Evolutionary conservation across 805 yeast genomes (phyloP).

Genomic region (Cyberlindnera lachancei): DNA sequence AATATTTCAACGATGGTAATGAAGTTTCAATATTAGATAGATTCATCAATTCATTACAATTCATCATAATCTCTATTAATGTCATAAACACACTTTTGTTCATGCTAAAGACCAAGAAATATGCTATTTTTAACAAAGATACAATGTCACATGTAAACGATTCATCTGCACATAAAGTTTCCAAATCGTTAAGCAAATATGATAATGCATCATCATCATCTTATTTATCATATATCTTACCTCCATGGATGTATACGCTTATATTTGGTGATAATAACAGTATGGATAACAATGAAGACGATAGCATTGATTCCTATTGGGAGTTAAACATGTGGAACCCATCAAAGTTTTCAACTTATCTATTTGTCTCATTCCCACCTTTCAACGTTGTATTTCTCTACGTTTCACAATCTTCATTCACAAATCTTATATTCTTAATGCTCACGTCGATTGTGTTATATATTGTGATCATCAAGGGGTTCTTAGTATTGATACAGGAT

Average conservation of each 20-base stretch:
- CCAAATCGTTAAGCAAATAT: not conserved
- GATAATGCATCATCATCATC: not conserved
- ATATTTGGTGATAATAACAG: too few species aligned
- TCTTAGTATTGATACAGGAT: slow-evolving; percentile 44
- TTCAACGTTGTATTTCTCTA: slow-evolving; percentile 38
- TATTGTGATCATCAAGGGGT: slow-evolving; percentile 34
- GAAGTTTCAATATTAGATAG: slow-evolving; percentile 4
- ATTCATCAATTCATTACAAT: slow-evolving; percentile 5
- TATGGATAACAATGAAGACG: too few species aligned
- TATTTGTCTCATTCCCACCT: slow-evolving; percentile 56
- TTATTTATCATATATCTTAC: not conserved
- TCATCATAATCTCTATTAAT: slow-evolving; percentile 14
- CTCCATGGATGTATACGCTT: slow-evolving; percentile 1
- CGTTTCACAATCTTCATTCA: slow-evolving; percentile 30
- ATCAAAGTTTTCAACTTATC: slow-evolving; percentile 42
- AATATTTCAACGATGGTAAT: slow-evolving; percentile 10
- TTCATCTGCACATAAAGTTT: slow-evolving; percentile 16
- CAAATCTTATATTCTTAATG: slow-evolving; percentile 28
- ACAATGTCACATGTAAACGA: slow-evolving; percentile 5
- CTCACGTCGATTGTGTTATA: slow-evolving; percentile 32
- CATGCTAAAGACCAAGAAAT: slow-evolving; percentile 19
- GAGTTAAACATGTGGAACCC: slow-evolving; percentile 64
- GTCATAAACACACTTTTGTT: slow-evolving; percentile 15
- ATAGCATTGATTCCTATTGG: slow-evolving; percentile 34
- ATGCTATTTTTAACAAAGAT: slow-evolving; percentile 20